Evolutionary conservation across 1,139 yeast species (phyloP).

Genomic region (Blastobotrys serpentis): DNA sequence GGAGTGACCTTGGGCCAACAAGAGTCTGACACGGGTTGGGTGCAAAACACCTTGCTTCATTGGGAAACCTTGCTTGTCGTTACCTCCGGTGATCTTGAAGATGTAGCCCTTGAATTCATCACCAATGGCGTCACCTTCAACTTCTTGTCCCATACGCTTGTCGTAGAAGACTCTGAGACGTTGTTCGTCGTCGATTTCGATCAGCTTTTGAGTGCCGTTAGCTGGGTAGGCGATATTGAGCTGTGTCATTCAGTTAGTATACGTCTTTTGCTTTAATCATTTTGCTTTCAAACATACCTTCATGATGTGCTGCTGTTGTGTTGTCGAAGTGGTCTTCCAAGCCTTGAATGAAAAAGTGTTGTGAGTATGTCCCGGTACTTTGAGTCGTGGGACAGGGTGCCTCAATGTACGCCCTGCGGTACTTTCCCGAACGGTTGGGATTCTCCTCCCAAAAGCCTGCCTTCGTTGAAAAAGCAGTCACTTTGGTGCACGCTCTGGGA

Average conservation of each 20-base stretch:
- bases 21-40: conserved; percentile 98
- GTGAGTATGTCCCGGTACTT: neutral
- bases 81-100: conserved; percentile 99
- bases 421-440: neutral
- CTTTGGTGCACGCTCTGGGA: too few species aligned
- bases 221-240: conserved; percentile 99
- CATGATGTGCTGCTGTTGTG: conserved; percentile 12
- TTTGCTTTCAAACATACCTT: conserved; percentile 6
- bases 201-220: conserved; percentile 98
- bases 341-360: conserved; percentile 6
- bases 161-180: conserved; percentile 98
- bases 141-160: conserved; percentile 99
- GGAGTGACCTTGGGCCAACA: conserved; percentile 91
- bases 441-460: neutral
- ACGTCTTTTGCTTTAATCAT: neutral
- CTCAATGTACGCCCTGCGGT: neutral
- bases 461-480: neutral
- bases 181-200: conserved; percentile 99
- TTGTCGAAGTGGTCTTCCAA: conserved; percentile 5
- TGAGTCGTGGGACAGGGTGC: neutral
- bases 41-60: conserved; percentile 99
- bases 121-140: conserved; percentile 96
- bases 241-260: conserved; percentile 41
- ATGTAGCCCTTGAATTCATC: conserved; percentile 99
- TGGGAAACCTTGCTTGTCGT: conserved; percentile 99